phyloP scores from a whole-genome alignment of 352 stramenopile genomes.

The Phytophthora sp. region DNA sequence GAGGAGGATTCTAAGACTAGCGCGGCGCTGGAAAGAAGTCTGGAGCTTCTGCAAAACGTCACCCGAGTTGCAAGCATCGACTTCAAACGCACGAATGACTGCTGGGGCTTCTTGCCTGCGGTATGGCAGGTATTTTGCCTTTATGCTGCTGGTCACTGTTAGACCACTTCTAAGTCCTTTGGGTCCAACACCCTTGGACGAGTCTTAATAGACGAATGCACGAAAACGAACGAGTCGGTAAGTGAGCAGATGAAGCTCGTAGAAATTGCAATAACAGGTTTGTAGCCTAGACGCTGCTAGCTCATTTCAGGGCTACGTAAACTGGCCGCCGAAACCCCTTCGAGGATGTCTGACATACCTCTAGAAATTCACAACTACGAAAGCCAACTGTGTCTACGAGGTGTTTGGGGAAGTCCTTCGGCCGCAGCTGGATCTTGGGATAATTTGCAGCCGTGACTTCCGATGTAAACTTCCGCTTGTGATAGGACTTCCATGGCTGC shows the following conservation, averaged over 20 bases:
- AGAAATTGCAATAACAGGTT: slow-evolving; percentile 11
- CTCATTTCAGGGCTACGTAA: slow-evolving; percentile 77
- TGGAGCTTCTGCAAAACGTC: background rate
- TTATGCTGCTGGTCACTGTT: slow-evolving; percentile 12
- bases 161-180: slow-evolving; percentile 23
- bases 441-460: slow-evolving; percentile 76
- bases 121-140: slow-evolving; percentile 16
- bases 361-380: slow-evolving; percentile 66
- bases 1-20: slow-evolving; percentile 46
- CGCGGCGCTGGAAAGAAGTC: background rate
- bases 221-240: slow-evolving; percentile 36
- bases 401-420: slow-evolving; percentile 74
- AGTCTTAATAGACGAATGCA: slow-evolving; percentile 43
- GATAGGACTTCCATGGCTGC: slow-evolving; percentile 89
- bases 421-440: slow-evolving; percentile 68
- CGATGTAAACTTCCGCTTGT: slow-evolving; percentile 89
- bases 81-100: slow-evolving; percentile 6
- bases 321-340: slow-evolving; percentile 80
- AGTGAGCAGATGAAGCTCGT: slow-evolving; percentile 25
- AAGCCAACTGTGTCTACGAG: slow-evolving; percentile 70
- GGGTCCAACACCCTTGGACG: slow-evolving; percentile 7
- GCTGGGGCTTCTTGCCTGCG: slow-evolving; percentile 26
- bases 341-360: slow-evolving; percentile 77
- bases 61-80: slow-evolving; percentile 1
- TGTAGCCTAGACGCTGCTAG: slow-evolving; percentile 2